Evolutionary conservation across 2,329 filamentous ascomycete species (phyloP).

Genomic region (Botrytis sinoallii): DNA sequence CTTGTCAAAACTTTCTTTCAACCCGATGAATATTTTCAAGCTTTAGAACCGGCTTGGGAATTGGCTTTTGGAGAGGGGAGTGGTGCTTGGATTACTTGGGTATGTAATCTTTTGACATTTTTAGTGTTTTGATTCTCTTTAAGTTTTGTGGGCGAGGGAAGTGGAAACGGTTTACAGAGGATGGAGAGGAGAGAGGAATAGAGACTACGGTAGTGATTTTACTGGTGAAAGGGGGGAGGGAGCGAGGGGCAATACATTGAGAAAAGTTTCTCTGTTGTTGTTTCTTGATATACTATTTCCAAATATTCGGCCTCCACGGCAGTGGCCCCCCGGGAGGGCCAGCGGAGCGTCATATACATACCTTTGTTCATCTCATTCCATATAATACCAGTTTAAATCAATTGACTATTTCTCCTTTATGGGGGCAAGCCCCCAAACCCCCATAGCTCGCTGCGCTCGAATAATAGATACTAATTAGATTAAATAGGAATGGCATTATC

Average conservation of each 20-base stretch:
- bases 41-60: slow-evolving; percentile 90
- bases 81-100: slow-evolving; percentile 95
- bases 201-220: neutral
- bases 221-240: no score
- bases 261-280: neutral
- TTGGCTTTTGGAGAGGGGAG: slow-evolving; percentile 74
- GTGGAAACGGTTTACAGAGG: neutral
- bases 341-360: slow-evolving; percentile 3
- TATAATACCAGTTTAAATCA: neutral
- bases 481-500: slow-evolving; percentile 82
- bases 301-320: slow-evolving; percentile 8
- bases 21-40: slow-evolving; percentile 96
- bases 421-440: neutral
- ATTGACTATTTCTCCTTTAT: neutral
- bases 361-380: neutral
- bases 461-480: slow-evolving; percentile 17
- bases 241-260: no score
- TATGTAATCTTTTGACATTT: slow-evolving; percentile 44
- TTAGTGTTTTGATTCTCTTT: neutral
- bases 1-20: slow-evolving; percentile 89
- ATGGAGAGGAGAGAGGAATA: neutral
- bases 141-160: neutral
- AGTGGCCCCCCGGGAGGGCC: slow-evolving; percentile 7
- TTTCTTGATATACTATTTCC: neutral
- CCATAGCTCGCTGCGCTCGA: neutral